phyloP scores from a whole-genome alignment of 768 basidiomycete genomes.

The Boletus pseudo-olivaceus region DNA sequence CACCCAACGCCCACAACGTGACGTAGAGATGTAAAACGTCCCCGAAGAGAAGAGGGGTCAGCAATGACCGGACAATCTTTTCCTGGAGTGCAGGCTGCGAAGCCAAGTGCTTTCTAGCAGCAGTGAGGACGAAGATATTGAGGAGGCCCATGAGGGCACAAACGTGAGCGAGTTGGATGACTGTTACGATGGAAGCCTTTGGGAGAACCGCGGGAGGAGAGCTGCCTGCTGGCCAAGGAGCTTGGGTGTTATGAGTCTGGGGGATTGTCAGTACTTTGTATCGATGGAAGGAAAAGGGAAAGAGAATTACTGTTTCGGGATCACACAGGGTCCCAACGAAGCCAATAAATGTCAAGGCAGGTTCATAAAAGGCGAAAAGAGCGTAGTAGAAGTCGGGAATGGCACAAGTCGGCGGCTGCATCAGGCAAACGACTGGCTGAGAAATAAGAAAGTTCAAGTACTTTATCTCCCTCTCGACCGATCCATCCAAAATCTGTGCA shows the following conservation, averaged over 20 bases:
- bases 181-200: slow-evolving; percentile 62
- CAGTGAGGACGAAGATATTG: slow-evolving; percentile 63
- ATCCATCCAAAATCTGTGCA: not conserved
- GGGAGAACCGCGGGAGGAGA: slow-evolving; percentile 50
- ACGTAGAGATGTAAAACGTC: slow-evolving; percentile 64
- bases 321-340: slow-evolving; percentile 64
- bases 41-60: slow-evolving; percentile 66
- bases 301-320: slow-evolving; percentile 53
- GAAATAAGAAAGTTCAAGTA: too few species aligned
- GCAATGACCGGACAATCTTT: slow-evolving; percentile 58
- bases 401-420: slow-evolving; percentile 51
- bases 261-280: slow-evolving; percentile 2
- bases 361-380: slow-evolving; percentile 73
- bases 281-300: not conserved
- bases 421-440: slow-evolving; percentile 20
- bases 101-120: slow-evolving; percentile 57
- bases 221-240: slow-evolving; percentile 58
- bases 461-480: too few species aligned
- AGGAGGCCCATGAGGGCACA: slow-evolving; percentile 70
- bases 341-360: slow-evolving; percentile 58
- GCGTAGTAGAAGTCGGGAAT: slow-evolving; percentile 72
- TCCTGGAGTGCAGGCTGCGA: slow-evolving; percentile 65
- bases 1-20: slow-evolving; percentile 76
- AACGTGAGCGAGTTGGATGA: slow-evolving; percentile 74
- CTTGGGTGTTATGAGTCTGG: slow-evolving; percentile 72